A percentile compares a stretch with the other conserved stretches of the same genome.
phyloP scores from a whole-genome alignment of 1,284 basidiomycete species.

The Melanopsichium pennsylvanicum region DNA sequence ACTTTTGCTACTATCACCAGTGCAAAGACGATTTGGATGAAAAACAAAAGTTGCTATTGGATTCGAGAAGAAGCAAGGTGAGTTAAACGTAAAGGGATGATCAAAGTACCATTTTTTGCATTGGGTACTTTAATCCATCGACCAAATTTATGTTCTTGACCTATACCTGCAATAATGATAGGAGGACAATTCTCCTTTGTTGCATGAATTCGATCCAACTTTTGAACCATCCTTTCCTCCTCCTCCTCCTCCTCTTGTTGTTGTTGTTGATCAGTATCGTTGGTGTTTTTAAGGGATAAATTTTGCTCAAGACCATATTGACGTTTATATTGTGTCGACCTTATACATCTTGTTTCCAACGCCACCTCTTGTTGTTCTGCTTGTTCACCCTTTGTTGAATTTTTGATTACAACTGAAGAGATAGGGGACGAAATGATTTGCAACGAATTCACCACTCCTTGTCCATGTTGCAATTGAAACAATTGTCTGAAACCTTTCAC shows the following conservation, averaged over 20 bases:
- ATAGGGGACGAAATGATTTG: slow-evolving; percentile 79
- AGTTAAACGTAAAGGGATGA: slow-evolving; percentile 67
- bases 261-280: too few relatives aligned
- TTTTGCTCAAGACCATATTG: too few relatives aligned
- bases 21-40: too few relatives aligned
- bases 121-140: slow-evolving; percentile 83
- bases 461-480: slow-evolving; percentile 73
- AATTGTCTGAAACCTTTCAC: slow-evolving; percentile 78
- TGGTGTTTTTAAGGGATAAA: slow-evolving; percentile 2
- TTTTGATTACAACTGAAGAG: too few relatives aligned
- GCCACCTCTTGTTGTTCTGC: too few relatives aligned
- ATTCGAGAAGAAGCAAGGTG: too few relatives aligned
- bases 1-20: too few relatives aligned
- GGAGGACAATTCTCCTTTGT: slow-evolving; percentile 50
- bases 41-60: too few relatives aligned
- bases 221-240: not conserved
- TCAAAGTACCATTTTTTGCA: slow-evolving; percentile 77
- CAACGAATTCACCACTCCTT: slow-evolving; percentile 87
- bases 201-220: slow-evolving; percentile 8
- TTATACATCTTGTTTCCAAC: too few relatives aligned
- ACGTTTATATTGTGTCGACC: too few relatives aligned
- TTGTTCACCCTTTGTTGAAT: too few relatives aligned
- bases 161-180: slow-evolving; percentile 79
- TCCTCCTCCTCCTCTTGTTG: not conserved
- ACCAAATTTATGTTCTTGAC: slow-evolving; percentile 86